Evolutionary conservation across 768 basidiomycete species (phyloP).

Genomic region (Pleurotus eryngii): DNA sequence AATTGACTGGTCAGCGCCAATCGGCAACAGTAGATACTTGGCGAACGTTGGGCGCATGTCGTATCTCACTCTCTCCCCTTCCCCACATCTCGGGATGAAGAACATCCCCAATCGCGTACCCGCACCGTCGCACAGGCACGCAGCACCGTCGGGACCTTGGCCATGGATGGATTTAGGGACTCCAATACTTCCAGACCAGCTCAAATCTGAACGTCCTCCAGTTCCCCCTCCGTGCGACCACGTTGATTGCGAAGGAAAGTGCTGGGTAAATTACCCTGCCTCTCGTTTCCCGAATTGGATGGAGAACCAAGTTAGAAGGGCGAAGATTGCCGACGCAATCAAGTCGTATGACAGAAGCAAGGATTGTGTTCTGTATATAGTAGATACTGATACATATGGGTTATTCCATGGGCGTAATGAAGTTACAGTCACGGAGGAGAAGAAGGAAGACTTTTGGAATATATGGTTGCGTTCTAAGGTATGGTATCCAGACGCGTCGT

Average conservation of each 20-base stretch:
- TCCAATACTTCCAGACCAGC: not conserved
- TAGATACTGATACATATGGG: not conserved
- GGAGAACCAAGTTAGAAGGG: constrained; percentile 27
- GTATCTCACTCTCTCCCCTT: not conserved
- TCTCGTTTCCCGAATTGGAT: constrained; percentile 42
- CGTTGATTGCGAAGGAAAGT: not conserved
- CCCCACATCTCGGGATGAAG: not conserved
- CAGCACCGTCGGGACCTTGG: constrained; percentile 27
- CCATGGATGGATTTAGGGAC: constrained; percentile 24
- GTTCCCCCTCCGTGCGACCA: constrained; percentile 8
- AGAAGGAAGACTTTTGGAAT: constrained; percentile 22
- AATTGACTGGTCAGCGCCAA: constrained; percentile 7
- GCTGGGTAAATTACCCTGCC: constrained; percentile 35
- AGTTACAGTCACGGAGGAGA: constrained; percentile 15
- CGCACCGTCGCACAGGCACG: constrained; percentile 12
- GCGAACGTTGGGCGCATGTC: not conserved
- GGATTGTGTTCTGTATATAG: not conserved
- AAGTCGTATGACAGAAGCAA: not conserved
- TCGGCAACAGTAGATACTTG: not conserved
- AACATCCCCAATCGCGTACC: not conserved
- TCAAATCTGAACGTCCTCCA: constrained; percentile 6
- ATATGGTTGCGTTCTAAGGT: constrained; percentile 22
- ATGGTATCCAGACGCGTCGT: not conserved
- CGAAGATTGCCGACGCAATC: constrained; percentile 25
- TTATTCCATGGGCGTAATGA: constrained; percentile 3